A percentile compares a stretch with the other conserved stretches of the same genome.
These are phyloP conservation scores for Coprinellus micaceus DNA, from an alignment of 768 basidiomycete species.

Conservation along the genomic window DNA sequence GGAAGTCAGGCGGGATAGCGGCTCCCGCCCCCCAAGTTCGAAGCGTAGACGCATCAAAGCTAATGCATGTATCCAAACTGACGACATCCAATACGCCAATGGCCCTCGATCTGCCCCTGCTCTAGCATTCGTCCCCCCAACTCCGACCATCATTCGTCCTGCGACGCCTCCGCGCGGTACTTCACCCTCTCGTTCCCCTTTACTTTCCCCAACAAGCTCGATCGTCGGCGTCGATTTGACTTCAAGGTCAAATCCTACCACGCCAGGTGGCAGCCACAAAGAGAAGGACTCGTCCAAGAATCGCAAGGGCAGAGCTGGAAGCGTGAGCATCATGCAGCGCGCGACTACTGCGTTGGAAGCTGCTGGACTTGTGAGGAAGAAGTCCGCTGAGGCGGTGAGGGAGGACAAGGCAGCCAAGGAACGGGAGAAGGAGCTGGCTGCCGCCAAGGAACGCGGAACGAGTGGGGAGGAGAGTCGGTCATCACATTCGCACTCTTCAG, in stretches of 20 bases:
- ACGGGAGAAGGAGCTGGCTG: conserved; percentile 29
- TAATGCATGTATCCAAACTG: conserved; percentile 46
- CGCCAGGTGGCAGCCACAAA: conserved; percentile 59
- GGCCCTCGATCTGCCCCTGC: conserved; percentile 41
- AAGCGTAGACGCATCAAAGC: conserved; percentile 32
- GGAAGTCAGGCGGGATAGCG: too few species aligned
- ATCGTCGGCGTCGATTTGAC: conserved; percentile 45
- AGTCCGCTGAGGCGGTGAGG: conserved; percentile 68
- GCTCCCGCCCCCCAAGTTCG: too few species aligned
- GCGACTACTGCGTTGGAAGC: conserved; percentile 90
- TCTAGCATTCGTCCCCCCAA: conserved; percentile 73
- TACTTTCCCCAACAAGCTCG: conserved; percentile 55
- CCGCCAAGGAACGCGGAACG: conserved; percentile 37
- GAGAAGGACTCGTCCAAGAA: conserved; percentile 47
- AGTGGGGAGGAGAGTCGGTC: conserved; percentile 57
- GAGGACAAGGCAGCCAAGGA: conserved; percentile 51
- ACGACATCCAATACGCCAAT: conserved; percentile 20
- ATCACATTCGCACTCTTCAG: conserved; percentile 39
- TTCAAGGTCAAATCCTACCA: conserved; percentile 63
- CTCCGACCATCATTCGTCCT: conserved; percentile 55
- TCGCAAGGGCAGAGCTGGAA: conserved; percentile 76
- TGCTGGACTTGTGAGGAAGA: conserved; percentile 79
- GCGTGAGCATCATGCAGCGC: conserved; percentile 94
- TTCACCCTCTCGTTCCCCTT: conserved; percentile 46
- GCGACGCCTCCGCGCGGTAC: conserved; percentile 52